phyloP scores from a whole-genome alignment of 495 filamentous ascomycete genomes.

The Halenospora varia region DNA sequence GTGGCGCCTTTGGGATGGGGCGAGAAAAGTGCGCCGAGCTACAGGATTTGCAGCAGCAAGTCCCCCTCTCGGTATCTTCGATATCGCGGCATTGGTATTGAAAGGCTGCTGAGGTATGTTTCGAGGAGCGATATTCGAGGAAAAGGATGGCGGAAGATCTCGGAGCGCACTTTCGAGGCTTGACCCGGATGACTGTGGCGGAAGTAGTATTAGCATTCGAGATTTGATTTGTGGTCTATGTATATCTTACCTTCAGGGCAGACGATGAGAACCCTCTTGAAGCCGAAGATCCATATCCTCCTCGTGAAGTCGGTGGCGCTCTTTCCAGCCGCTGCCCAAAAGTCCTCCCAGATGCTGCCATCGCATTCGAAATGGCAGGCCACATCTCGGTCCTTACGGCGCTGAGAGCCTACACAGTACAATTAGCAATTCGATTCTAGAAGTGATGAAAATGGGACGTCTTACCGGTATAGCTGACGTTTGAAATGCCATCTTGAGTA shows the following conservation, averaged over 20 bases:
- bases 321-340: slow-evolving; percentile 12
- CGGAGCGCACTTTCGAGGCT: slow-evolving; percentile 19
- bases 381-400: slow-evolving; percentile 49
- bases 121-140: slow-evolving; percentile 8
- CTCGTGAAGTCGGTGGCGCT: slow-evolving; percentile 7
- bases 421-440: background rate
- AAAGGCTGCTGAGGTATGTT: slow-evolving; percentile 9
- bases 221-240: background rate
- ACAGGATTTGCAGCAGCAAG: slow-evolving; percentile 36
- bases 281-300: background rate
- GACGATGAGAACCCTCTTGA: background rate
- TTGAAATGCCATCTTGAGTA: slow-evolving; percentile 37
- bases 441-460: background rate
- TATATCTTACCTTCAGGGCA: background rate
- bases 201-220: slow-evolving; percentile 4
- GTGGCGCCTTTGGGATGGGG: slow-evolving; percentile 11
- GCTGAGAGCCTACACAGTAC: slow-evolving; percentile 38
- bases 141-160: slow-evolving; percentile 14
- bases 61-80: slow-evolving; percentile 27
- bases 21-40: slow-evolving; percentile 23
- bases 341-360: slow-evolving; percentile 39
- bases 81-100: slow-evolving; percentile 27
- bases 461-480: slow-evolving; percentile 39
- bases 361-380: slow-evolving; percentile 48
- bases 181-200: background rate